Percentiles rank a stretch among this genome's conserved stretches.
Evolutionary conservation across 768 basidiomycete species (phyloP).

Genomic region (Cyathus striatus): DNA sequence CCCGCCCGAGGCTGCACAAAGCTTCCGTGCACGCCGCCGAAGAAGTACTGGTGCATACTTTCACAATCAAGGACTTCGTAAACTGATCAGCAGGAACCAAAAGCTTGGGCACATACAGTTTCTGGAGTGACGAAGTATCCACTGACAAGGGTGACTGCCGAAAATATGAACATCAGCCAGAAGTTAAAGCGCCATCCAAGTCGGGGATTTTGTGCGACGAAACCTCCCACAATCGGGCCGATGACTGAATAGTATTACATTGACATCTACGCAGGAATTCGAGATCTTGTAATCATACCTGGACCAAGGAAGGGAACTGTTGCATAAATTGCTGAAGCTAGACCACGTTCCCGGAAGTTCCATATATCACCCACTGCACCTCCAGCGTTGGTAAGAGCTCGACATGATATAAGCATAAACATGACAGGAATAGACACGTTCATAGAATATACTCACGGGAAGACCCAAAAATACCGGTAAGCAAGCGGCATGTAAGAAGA

Average conservation of each 20-base stretch:
- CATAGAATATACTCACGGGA: constrained; percentile 34
- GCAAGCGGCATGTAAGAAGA: constrained; percentile 45
- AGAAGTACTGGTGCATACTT: constrained; percentile 61
- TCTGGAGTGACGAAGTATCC: constrained; percentile 50
- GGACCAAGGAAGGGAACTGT: constrained; percentile 56
- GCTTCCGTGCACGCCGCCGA: constrained; percentile 40
- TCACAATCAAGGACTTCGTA: not conserved
- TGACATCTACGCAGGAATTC: not conserved
- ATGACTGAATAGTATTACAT: constrained; percentile 30
- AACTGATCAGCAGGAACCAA: not conserved
- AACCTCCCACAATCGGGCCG: constrained; percentile 69
- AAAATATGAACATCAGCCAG: constrained; percentile 59
- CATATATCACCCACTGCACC: constrained; percentile 57
- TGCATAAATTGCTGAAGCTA: constrained; percentile 55
- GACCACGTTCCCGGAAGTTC: constrained; percentile 51
- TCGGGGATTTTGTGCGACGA: constrained; percentile 39
- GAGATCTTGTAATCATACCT: constrained; percentile 22
- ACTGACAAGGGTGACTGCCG: constrained; percentile 35
- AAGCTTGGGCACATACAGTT: constrained; percentile 34
- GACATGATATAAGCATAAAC: constrained; percentile 4
- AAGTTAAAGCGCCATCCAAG: constrained; percentile 62
- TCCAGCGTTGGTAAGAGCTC: constrained; percentile 58
- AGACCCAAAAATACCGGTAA: constrained; percentile 56
- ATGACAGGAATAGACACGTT: constrained; percentile 4
- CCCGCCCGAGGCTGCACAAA: constrained; percentile 35